Evolutionary conservation across 306 rosid species (phyloP), one percentile per base, ranked within the genome.

Genomic region (Cucumis cinereus): DNA sequence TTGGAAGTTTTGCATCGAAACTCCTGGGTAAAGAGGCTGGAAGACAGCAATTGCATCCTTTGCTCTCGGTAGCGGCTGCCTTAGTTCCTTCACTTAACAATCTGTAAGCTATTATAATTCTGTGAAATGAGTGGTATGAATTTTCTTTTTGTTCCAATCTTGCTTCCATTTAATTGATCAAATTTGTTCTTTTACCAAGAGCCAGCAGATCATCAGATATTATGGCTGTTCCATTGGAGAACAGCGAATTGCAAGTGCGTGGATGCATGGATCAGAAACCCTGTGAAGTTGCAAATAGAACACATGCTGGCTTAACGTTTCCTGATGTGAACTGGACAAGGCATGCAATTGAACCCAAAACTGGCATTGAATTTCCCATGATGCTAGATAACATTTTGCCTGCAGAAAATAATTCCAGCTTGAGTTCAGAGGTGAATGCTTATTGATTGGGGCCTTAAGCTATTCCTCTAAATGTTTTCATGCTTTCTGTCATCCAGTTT

Each of bases 291-390:
- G 88, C 84, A 35, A 75, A 22, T 61, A 86, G 64, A 79, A 84
- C 90, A 69, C 83, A 85, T 87, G 79, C 83, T 28, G 82, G 82
- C 62, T 74, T 85, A 38, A 80, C 84, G 3, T n/a, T 84, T 77
- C 81, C 79, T 1, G 83, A 89, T 41, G 81, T 90, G 85, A 84
- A 82, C 82, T 69, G 80, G 85, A 84, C 83, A 75, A 83, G 87
- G 69, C 84, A 89, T 82, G 87, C 82, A 4, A 88, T 89, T 79
- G 99, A 94, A 81, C 91, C 96, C 74, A 92, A 78, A 83, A 92
- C 99, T 68, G 98, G 99, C 80, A 89, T 92, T 74, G 97, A 90
- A 80, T 95, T 95, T 84, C 98, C 99, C 40, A 69, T 80, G 66
- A 71, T 92, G 78, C 82, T 92, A 82, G 93, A 83, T 82, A 77